phyloP scores from a whole-genome alignment of 2,329 filamentous ascomycete species.

The Boeremia exigua region DNA sequence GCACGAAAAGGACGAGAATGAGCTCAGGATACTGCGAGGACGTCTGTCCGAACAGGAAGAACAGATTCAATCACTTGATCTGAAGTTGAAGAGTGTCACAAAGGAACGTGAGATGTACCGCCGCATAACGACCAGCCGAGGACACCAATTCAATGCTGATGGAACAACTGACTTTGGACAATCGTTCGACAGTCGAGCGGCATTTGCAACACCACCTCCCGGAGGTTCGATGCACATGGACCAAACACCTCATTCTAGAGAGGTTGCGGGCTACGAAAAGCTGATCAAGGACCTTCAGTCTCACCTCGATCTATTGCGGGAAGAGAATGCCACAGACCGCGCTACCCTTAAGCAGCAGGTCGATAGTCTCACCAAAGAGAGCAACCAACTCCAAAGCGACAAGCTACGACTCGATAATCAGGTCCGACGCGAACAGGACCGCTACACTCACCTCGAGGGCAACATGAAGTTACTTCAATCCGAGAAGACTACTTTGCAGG shows the following conservation, averaged over 20 bases:
- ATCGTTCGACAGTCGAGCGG: conserved; percentile 24
- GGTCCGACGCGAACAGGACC: conserved; percentile 78
- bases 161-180: conserved; percentile 28
- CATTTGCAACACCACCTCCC: conserved; percentile 52
- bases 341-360: conserved; percentile 84
- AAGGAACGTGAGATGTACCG: conserved; percentile 98
- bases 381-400: conserved; percentile 81
- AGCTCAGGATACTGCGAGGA: conserved; percentile 74
- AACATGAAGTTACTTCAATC: conserved; percentile 84
- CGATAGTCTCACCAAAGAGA: conserved; percentile 80
- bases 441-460: conserved; percentile 86
- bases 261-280: conserved; percentile 74
- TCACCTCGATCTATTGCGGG: conserved; percentile 88
- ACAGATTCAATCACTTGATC: conserved; percentile 80
- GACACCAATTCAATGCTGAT: conserved; percentile 62
- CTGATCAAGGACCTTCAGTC: conserved; percentile 85
- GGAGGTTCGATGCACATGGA: conserved; percentile 44
- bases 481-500: conserved; percentile 87
- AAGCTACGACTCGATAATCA: conserved; percentile 81
- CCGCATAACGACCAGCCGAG: conserved; percentile 83
- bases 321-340: conserved; percentile 82
- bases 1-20: conserved; percentile 65
- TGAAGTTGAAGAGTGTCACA: conserved; percentile 89
- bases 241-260: conserved; percentile 59
- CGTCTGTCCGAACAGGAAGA: conserved; percentile 81